A percentile compares a stretch with the other conserved stretches of the same genome.
phyloP scores from a whole-genome alignment of 352 stramenopile species.

The Globisporangium spiculum region DNA sequence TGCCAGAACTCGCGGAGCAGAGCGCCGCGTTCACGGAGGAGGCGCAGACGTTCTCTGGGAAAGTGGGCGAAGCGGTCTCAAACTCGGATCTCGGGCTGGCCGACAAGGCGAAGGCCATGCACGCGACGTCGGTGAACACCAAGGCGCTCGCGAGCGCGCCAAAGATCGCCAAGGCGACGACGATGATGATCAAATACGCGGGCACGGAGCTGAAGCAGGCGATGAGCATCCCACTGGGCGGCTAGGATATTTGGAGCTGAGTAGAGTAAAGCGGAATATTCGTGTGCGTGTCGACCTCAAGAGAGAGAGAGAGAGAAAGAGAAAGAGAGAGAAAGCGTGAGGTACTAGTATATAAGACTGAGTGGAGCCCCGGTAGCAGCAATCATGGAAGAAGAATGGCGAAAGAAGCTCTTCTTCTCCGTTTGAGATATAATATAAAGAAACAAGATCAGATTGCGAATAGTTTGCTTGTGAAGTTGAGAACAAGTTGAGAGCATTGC shows the following conservation, averaged over 20 bases:
- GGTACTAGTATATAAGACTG: not conserved
- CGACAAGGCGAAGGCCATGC: slow-evolving; percentile 28
- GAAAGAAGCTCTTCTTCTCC: not conserved
- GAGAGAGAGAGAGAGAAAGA: not conserved
- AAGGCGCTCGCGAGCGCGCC: slow-evolving; percentile 46
- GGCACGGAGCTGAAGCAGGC: slow-evolving; percentile 38
- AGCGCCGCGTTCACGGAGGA: slow-evolving; percentile 35
- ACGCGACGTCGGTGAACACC: slow-evolving; percentile 34
- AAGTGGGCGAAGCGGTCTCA: slow-evolving; percentile 39
- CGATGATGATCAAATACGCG: slow-evolving; percentile 53
- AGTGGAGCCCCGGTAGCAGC: not conserved
- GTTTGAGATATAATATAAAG: not conserved
- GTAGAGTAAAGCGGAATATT: not conserved
- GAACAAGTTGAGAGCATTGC: too few relatives aligned
- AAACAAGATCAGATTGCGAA: too few relatives aligned
- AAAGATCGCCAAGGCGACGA: slow-evolving; percentile 44
- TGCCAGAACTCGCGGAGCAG: slow-evolving; percentile 44
- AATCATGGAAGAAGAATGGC: not conserved
- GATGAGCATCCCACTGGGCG: slow-evolving; percentile 35
- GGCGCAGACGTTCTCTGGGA: slow-evolving; percentile 39
- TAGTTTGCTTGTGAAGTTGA: too few relatives aligned
- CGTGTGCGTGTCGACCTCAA: not conserved
- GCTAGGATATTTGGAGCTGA: slow-evolving; percentile 10
- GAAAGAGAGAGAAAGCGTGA: not conserved
- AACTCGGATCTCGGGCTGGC: slow-evolving; percentile 34